These are phyloP conservation scores for Pyronema omphalodes DNA, from an alignment of 495 filamentous ascomycete genomes.

Conservation along the genomic window DNA sequence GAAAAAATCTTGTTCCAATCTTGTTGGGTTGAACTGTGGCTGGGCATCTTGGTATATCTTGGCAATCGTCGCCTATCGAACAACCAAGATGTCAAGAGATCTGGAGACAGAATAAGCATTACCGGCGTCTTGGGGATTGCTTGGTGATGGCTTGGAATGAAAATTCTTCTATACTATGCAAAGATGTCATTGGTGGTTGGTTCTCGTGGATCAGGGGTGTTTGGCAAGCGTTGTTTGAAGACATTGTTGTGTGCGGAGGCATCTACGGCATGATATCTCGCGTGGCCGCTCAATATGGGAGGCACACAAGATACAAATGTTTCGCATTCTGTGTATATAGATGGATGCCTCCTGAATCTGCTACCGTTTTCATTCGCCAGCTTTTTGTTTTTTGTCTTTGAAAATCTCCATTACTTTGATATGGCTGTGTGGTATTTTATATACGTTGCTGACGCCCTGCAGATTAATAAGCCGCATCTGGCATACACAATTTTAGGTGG, in stretches of 20 bases:
- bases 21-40: background rate
- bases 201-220: background rate
- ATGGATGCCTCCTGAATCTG: background rate
- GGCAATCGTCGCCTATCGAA: background rate
- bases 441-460: constrained; percentile 4
- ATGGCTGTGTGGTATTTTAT: background rate
- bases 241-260: too few relatives aligned
- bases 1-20: background rate
- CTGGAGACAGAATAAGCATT: background rate
- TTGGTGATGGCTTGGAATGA: background rate
- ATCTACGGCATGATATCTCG: background rate
- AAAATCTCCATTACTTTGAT: background rate
- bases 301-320: background rate
- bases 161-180: background rate
- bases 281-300: background rate
- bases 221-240: background rate
- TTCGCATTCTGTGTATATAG: background rate
- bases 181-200: background rate
- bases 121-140: background rate
- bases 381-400: background rate
- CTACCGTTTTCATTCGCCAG: background rate
- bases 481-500: constrained; percentile 97
- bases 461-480: constrained; percentile 84
- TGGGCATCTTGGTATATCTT: background rate
- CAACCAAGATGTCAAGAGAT: background rate